Conservation (phyloP, 2,329 filamentous ascomycete genomes). For the Ophiocordyceps camponoti-rufipedis region DNA sequence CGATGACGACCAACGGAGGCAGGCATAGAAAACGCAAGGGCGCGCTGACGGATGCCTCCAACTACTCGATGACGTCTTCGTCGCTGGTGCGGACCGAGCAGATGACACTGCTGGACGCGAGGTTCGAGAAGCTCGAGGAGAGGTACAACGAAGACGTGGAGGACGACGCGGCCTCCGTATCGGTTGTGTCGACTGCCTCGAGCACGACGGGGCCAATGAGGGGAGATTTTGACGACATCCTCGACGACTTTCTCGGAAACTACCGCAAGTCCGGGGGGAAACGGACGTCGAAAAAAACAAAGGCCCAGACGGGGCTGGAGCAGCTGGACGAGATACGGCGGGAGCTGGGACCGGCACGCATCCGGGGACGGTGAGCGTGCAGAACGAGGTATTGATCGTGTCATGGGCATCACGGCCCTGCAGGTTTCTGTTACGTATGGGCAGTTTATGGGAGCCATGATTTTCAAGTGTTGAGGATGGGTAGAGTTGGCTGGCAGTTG, state of each 20-base stretch:
- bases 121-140: constrained; percentile 84
- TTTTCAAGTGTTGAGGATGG: background rate
- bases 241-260: constrained; percentile 79
- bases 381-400: background rate
- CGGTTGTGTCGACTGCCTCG: constrained; percentile 43
- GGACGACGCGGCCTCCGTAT: constrained; percentile 36
- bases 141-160: constrained; percentile 39
- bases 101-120: constrained; percentile 64
- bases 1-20: constrained; percentile 61
- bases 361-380: constrained; percentile 18
- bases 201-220: constrained; percentile 51
- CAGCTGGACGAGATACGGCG: constrained; percentile 81
- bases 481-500: background rate
- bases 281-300: constrained; percentile 61
- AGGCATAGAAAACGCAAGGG: constrained; percentile 90
- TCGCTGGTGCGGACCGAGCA: constrained; percentile 77
- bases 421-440: too few relatives aligned
- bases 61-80: constrained; percentile 84
- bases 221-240: constrained; percentile 69
- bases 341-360: constrained; percentile 57
- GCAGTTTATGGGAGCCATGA: background rate
- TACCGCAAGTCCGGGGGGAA: constrained; percentile 51
- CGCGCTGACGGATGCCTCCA: constrained; percentile 70
- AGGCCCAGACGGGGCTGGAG: constrained; percentile 62
- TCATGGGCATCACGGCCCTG: too few relatives aligned